Percentiles rank a stretch among this genome's conserved stretches.
Evolutionary conservation across 495 filamentous ascomycete species (phyloP).

Genomic region (Oleoguttula mirabilis): DNA sequence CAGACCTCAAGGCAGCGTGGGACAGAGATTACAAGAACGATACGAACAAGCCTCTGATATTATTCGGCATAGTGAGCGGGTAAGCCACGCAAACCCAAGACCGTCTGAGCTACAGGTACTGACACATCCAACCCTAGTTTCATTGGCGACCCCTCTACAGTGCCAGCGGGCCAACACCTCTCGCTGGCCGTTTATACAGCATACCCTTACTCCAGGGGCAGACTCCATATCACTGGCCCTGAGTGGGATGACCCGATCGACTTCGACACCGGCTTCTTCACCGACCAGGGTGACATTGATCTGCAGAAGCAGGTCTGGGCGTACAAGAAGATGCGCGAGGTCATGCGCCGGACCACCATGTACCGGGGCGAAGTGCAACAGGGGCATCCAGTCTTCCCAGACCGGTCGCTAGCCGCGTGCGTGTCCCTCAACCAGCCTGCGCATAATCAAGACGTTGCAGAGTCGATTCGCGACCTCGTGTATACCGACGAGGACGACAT

Average conservation of each 20-base stretch:
- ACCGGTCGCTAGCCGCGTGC: constrained; percentile 32
- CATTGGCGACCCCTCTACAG: constrained; percentile 22
- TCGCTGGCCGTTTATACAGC: constrained; percentile 30
- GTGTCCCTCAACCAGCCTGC: constrained; percentile 2
- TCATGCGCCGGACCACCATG: constrained; percentile 39
- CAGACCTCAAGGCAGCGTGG: constrained; percentile 18
- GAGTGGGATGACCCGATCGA: constrained; percentile 24
- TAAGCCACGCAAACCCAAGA: constrained; percentile 11
- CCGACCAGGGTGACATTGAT: constrained; percentile 17
- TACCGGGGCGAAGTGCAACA: constrained; percentile 41
- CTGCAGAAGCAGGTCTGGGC: constrained; percentile 34
- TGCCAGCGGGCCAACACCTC: constrained; percentile 31
- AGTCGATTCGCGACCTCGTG: constrained; percentile 22
- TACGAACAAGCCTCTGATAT: constrained; percentile 15
- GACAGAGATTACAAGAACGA: constrained; percentile 16
- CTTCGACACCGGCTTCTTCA: constrained; percentile 30
- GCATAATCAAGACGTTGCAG: constrained; percentile 15
- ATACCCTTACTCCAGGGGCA: constrained; percentile 44
- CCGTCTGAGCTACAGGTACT: neutral
- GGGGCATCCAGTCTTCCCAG: constrained; percentile 40
- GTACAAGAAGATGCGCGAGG: constrained; percentile 32
- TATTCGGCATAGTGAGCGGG: constrained; percentile 12
- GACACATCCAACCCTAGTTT: constrained; percentile 2
- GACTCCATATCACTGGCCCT: constrained; percentile 38
- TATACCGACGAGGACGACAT: constrained; percentile 43